Conservation (phyloP, 1,284 basidiomycete genomes). For the Ceratobasidium sp. region DNA sequence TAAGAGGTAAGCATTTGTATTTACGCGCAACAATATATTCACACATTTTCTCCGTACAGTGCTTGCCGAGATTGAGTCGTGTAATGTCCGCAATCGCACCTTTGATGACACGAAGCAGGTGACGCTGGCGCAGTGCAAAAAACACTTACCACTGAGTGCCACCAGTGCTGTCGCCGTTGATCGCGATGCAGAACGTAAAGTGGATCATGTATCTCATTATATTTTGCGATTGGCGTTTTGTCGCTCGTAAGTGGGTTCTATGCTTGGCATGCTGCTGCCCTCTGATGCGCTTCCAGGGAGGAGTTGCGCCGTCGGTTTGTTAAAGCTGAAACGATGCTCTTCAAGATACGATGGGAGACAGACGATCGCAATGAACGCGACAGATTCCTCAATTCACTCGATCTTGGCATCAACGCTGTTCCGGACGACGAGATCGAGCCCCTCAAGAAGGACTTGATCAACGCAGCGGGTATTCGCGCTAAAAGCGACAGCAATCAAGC, state of each 20-base stretch:
- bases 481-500: slow-evolving; percentile 50
- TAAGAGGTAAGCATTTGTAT: slow-evolving; percentile 58
- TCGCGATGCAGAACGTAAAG: slow-evolving; percentile 72
- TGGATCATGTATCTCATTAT: slow-evolving; percentile 94
- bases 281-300: slow-evolving; percentile 63
- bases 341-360: slow-evolving; percentile 81
- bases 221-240: slow-evolving; percentile 95
- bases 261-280: slow-evolving; percentile 3
- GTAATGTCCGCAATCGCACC: slow-evolving; percentile 80
- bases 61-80: slow-evolving; percentile 94
- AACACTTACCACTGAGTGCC: slow-evolving; percentile 74
- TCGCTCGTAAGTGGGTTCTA: slow-evolving; percentile 73
- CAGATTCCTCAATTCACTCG: slow-evolving; percentile 74
- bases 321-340: slow-evolving; percentile 86
- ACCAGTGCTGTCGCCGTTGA: slow-evolving; percentile 62
- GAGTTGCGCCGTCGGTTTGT: slow-evolving; percentile 90
- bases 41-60: slow-evolving; percentile 54
- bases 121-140: slow-evolving; percentile 65
- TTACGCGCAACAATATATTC: background rate
- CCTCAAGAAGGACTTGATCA: slow-evolving; percentile 62
- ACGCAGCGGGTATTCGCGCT: slow-evolving; percentile 51
- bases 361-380: slow-evolving; percentile 69
- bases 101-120: slow-evolving; percentile 77
- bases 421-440: slow-evolving; percentile 63
- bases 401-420: slow-evolving; percentile 84